A percentile compares a stretch with the other conserved stretches of the same genome.
phyloP scores from a whole-genome alignment of 2,329 filamentous ascomycete genomes.

The Escovopsis weberi region DNA sequence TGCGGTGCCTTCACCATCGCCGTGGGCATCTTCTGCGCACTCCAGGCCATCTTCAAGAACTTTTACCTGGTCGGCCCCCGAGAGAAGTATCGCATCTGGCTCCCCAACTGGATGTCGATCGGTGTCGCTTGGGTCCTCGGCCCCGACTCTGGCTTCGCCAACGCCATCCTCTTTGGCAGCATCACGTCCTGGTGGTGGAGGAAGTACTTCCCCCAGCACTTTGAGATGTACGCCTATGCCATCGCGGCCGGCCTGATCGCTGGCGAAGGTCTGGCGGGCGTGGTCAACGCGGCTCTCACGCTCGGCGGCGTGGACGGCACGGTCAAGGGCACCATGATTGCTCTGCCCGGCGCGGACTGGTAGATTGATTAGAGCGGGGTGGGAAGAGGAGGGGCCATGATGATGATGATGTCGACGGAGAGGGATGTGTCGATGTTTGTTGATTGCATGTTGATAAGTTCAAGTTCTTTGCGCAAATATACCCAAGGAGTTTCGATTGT shows the following conservation, averaged over 20 bases:
- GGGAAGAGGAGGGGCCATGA: no score
- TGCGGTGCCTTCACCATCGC: conserved; percentile 42
- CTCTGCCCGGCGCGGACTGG: conserved; percentile 8
- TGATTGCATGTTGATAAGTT: no score
- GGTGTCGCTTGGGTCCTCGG: conserved; percentile 45
- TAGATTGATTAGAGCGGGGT: background rate
- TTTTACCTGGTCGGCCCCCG: conserved; percentile 36
- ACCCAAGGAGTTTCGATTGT: no score
- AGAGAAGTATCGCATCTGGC: conserved; percentile 40
- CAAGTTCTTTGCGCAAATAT: no score
- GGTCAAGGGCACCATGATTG: conserved; percentile 7
- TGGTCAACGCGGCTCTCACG: conserved; percentile 38
- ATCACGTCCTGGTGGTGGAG: conserved; percentile 38
- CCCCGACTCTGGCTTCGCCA: conserved; percentile 35
- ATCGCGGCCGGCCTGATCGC: conserved; percentile 48
- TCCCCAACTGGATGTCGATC: conserved; percentile 49
- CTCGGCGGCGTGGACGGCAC: conserved; percentile 19
- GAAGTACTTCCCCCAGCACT: conserved; percentile 33
- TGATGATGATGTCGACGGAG: no score
- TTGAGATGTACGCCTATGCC: conserved; percentile 42
- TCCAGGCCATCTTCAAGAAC: conserved; percentile 38
- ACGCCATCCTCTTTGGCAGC: conserved; percentile 42
- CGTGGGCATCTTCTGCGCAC: conserved; percentile 34
- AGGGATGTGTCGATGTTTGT: background rate
- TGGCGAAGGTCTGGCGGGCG: conserved; percentile 48